Conservation (phyloP, 192 early-diverging fungal species). For the Blastocladiella britannica region DNA sequence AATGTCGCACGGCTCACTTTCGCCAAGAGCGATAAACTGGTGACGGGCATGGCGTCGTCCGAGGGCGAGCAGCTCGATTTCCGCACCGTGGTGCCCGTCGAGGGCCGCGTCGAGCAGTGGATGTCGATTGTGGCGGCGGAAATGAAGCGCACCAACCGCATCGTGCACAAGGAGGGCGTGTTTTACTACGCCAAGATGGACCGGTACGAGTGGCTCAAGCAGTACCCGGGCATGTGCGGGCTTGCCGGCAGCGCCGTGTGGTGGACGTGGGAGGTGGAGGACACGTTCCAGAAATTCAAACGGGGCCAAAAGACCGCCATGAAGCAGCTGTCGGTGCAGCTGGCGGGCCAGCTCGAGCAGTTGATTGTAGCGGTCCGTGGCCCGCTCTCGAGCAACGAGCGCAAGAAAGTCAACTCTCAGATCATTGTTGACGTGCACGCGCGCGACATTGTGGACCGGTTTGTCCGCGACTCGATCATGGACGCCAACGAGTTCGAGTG, state of each 20-base stretch:
- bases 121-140: slow-evolving; percentile 77
- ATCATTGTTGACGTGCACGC: slow-evolving; percentile 98
- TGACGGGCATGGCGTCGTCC: slow-evolving; percentile 68
- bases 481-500: slow-evolving; percentile 70
- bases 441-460: slow-evolving; percentile 64
- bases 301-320: slow-evolving; percentile 19
- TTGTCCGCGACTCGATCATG: slow-evolving; percentile 25
- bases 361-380: slow-evolving; percentile 72
- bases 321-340: slow-evolving; percentile 39
- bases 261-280: slow-evolving; percentile 78
- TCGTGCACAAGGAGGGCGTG: slow-evolving; percentile 49
- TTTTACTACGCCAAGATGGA: slow-evolving; percentile 26
- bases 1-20: slow-evolving; percentile 71
- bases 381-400: slow-evolving; percentile 67
- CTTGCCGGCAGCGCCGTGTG: slow-evolving; percentile 69
- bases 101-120: slow-evolving; percentile 93
- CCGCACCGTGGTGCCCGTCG: slow-evolving; percentile 52
- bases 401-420: slow-evolving; percentile 58
- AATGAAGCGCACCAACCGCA: slow-evolving; percentile 71
- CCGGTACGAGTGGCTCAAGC: slow-evolving; percentile 65
- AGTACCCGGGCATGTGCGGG: slow-evolving; percentile 77
- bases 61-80: slow-evolving; percentile 82
- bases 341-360: slow-evolving; percentile 70
- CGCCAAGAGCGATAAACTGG: slow-evolving; percentile 47
- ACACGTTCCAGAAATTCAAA: slow-evolving; percentile 15